Conservation (phyloP, 306 rosid species). For the Malus fusca region DNA sequence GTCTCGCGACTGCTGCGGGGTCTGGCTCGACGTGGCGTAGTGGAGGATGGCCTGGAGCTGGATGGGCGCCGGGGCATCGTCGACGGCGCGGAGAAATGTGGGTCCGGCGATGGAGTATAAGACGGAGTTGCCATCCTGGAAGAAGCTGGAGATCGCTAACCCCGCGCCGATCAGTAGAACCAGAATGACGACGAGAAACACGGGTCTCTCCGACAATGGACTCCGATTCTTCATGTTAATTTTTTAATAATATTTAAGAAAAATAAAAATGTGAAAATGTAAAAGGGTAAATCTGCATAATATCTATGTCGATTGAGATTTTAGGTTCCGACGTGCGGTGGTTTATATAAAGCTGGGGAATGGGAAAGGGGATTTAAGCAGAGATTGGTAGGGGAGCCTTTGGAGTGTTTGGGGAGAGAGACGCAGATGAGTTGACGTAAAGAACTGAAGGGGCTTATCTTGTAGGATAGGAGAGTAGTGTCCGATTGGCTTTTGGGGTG, state of each 20-base stretch:
- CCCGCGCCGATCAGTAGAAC: slow-evolving; percentile 43
- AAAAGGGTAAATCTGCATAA: not conserved
- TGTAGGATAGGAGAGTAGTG: slow-evolving; percentile 37
- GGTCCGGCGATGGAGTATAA: slow-evolving; percentile 29
- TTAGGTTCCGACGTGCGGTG: too few relatives aligned
- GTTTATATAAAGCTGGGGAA: not conserved
- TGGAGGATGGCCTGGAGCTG: slow-evolving; percentile 68
- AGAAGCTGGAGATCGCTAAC: slow-evolving; percentile 28
- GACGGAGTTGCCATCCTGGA: slow-evolving; percentile 17
- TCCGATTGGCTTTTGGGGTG: slow-evolving; percentile 29
- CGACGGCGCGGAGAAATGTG: not conserved
- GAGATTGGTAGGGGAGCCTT: too few relatives aligned
- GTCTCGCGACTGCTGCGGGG: slow-evolving; percentile 60
- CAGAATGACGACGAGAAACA: slow-evolving; percentile 31
- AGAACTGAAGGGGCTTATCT: slow-evolving; percentile 37
- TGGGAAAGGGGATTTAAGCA: too few relatives aligned
- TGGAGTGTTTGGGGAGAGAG: not conserved
- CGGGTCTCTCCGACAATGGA: slow-evolving; percentile 22
- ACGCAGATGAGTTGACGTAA: slow-evolving; percentile 13
- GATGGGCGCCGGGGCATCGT: slow-evolving; percentile 16
- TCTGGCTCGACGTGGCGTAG: slow-evolving; percentile 69
- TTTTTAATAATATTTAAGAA: not conserved
- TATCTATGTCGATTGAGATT: not conserved
- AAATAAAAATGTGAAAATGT: not conserved
- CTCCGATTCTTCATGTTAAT: slow-evolving; percentile 28